Evolutionary conservation across 2,329 filamentous ascomycete species (phyloP).

Genomic region (Venturiaceae sp.): DNA sequence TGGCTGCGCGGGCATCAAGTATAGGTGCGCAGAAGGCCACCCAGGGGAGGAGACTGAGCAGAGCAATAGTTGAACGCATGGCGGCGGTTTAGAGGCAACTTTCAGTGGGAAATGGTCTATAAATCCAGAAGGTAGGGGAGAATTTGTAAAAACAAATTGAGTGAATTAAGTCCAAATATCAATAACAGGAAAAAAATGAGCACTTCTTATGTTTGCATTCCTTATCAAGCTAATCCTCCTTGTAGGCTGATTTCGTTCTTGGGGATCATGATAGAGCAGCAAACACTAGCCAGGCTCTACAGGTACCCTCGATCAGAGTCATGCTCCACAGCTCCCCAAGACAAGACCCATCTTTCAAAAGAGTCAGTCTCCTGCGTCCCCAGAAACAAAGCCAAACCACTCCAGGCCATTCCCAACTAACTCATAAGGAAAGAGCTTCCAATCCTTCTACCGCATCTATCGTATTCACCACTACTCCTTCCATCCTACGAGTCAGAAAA

Average conservation of each 20-base stretch:
- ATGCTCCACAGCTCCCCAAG: no score
- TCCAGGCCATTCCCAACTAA: background rate
- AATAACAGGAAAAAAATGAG: background rate
- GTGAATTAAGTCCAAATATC: background rate
- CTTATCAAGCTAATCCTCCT: background rate
- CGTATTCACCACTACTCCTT: background rate
- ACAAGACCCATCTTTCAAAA: background rate
- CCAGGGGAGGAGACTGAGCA: background rate
- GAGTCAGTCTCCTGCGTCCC: background rate
- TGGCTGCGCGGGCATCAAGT: background rate
- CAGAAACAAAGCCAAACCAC: background rate
- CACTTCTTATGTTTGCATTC: background rate
- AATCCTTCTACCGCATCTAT: background rate
- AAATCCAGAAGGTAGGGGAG: background rate
- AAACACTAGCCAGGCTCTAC: background rate
- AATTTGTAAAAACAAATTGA: background rate
- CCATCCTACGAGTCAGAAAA: background rate
- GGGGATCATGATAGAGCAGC: background rate
- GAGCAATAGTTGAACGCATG: background rate
- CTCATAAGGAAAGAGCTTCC: background rate
- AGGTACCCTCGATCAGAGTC: no score
- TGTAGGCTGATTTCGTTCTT: background rate
- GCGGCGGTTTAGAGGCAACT: no score
- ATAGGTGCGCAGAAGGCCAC: conserved; percentile 3
- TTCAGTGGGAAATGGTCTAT: background rate